Evolutionary conservation across 73 alveolate genomes (phyloP), one percentile per base, ranked within the genome.

Genomic region (Paramecium primaurelia): DNA sequence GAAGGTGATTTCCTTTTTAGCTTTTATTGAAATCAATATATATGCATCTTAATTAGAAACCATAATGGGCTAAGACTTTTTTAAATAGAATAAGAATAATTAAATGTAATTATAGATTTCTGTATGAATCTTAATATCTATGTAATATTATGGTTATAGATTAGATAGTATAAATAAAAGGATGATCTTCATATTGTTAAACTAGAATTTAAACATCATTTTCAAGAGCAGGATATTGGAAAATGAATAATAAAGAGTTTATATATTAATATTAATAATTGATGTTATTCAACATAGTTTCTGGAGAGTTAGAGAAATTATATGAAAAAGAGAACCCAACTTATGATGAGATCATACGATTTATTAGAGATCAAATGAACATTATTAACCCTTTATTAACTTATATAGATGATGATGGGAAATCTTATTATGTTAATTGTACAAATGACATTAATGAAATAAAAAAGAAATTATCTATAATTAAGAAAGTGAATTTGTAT

Each of bases 141-240:
- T 99, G 99, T 59, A 97, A 93, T 84, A 95, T 96, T 22, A 71
- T 20, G 1, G 85, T 25, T 20, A 88, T 87, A 87, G 14, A 12
- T 6, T 58, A 59, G 32, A 12, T 34, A 11, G 32, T 34, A 87
- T 26, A 11, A 25, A 26, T 42, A 44, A 32, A 49, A 89, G 42
- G 28, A 68, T 47, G 25, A 8, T 71, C 75, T 69, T 97, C 98
- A 22, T 22, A 22, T 22, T 22, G 25, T 22, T 22, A 22, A 22
- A 22, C 25, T 22, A 22, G 25, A 22, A 93, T 93, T 64, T 92
- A 94, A 40, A 97, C 89, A 77, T 96, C 98, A 16, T 95, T 97
- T 86, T 96, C 98, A 44, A 93, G 92, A 77, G 97, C 92, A 88
- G 96, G 96, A 93, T 97, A 97, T 28, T n/a, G 99, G 99, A 42